A percentile compares a stretch with the other conserved stretches of the same genome.
Conservation (phyloP, 306 rosid species). For the Senna siamea region DNA sequence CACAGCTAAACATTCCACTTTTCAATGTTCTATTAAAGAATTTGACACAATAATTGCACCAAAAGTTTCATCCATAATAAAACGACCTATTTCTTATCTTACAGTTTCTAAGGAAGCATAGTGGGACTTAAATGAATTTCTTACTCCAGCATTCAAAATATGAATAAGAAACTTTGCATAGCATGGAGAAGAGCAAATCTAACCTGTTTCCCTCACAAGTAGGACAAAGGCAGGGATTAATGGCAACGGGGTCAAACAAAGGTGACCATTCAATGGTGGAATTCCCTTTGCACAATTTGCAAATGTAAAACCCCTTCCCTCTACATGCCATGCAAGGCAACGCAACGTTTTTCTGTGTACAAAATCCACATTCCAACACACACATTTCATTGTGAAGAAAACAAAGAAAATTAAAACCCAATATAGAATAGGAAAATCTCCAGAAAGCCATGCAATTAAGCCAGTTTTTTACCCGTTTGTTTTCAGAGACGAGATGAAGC, state of each 20-base stretch:
- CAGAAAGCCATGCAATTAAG: not conserved
- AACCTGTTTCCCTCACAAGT: conserved; percentile 97
- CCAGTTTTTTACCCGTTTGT: conserved; percentile 66
- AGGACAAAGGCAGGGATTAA: conserved; percentile 93
- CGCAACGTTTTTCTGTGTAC: conserved; percentile 60
- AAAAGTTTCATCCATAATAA: not conserved
- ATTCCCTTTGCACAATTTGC: conserved; percentile 86
- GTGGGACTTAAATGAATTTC: not conserved
- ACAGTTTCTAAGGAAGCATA: not conserved
- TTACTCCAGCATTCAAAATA: not conserved
- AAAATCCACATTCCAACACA: conserved; percentile 26
- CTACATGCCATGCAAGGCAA: conserved; percentile 75
- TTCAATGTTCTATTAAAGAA: not conserved
- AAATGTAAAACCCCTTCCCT: conserved; percentile 83
- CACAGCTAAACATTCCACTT: not conserved
- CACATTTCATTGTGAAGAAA: not conserved
- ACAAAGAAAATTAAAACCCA: not conserved
- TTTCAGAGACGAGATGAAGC: conserved; percentile 57
- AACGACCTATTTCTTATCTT: conserved; percentile 7
- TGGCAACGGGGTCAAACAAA: conserved; percentile 81
- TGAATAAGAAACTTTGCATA: conserved; percentile 8
- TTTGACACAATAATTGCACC: not conserved
- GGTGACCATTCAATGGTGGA: conserved; percentile 83
- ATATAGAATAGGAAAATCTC: not conserved
- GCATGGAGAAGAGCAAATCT: conserved; percentile 2